These are phyloP conservation scores for Neoboletus brunneissimus DNA, from an alignment of 768 basidiomycete species.

Conservation along the genomic window DNA sequence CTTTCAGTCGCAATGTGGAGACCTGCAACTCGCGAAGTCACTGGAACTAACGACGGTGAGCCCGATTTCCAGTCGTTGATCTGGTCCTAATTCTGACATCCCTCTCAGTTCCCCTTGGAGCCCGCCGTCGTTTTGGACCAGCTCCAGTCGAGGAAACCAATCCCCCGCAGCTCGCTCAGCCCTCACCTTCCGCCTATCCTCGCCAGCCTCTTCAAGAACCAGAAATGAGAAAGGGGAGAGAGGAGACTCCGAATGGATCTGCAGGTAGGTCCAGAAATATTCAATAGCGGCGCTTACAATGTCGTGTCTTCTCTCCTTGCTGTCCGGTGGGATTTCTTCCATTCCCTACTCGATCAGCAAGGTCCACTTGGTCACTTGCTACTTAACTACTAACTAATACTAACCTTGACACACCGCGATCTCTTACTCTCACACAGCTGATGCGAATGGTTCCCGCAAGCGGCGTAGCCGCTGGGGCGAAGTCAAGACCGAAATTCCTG, in stretches of 20 bases:
- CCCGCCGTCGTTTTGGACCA: slow-evolving; percentile 89
- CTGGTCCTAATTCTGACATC: slow-evolving; percentile 14
- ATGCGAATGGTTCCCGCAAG: slow-evolving; percentile 86
- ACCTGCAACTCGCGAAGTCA: slow-evolving; percentile 84
- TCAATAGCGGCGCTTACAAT: slow-evolving; percentile 38
- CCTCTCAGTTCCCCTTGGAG: slow-evolving; percentile 70
- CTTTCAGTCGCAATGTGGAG: slow-evolving; percentile 69
- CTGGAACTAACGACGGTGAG: slow-evolving; percentile 90
- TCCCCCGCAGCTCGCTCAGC: slow-evolving; percentile 83
- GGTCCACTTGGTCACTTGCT: slow-evolving; percentile 31
- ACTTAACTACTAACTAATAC: slow-evolving; percentile 46
- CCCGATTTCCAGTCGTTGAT: slow-evolving; percentile 10
- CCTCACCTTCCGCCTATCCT: slow-evolving; percentile 83
- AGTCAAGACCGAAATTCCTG: slow-evolving; percentile 85
- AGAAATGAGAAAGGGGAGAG: slow-evolving; percentile 62
- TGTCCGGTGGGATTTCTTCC: slow-evolving; percentile 30
- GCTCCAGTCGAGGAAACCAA: slow-evolving; percentile 77
- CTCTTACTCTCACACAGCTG: slow-evolving; percentile 54
- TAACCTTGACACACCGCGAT: slow-evolving; percentile 51
- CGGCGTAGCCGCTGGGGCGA: slow-evolving; percentile 98
- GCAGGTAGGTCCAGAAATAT: slow-evolving; percentile 65
- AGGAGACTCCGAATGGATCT: slow-evolving; percentile 65
- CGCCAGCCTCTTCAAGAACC: slow-evolving; percentile 56
- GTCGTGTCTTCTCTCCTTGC: slow-evolving; percentile 37
- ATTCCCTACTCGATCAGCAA: slow-evolving; percentile 31